Evolutionary conservation across 371 early-diverging fungal species (phyloP).

Genomic region (Mucor sp.): DNA sequence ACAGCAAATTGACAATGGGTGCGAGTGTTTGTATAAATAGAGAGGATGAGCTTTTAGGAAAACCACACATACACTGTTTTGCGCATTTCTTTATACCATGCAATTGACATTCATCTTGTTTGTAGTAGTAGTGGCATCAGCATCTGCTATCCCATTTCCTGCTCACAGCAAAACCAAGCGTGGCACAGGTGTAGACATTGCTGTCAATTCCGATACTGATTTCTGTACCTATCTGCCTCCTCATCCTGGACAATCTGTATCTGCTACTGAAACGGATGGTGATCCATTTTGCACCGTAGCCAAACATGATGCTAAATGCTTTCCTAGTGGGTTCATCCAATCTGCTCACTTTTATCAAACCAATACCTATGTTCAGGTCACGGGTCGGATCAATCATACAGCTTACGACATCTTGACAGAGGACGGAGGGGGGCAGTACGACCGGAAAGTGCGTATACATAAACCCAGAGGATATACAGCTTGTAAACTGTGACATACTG

Average conservation of each 20-base stretch:
- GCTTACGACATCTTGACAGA: conserved; percentile 36
- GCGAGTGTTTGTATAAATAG: too few relatives aligned
- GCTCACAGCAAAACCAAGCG: neutral
- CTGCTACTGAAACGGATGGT: conserved; percentile 41
- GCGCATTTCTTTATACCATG: neutral
- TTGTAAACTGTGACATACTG: too few relatives aligned
- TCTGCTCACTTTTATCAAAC: conserved; percentile 40
- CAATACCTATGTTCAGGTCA: conserved; percentile 47
- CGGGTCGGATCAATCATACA: conserved; percentile 48
- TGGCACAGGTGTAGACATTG: conserved; percentile 21
- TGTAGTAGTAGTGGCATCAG: neutral
- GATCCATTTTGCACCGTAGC: conserved; percentile 33
- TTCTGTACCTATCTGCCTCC: conserved; percentile 52
- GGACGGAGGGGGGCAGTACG: conserved; percentile 60
- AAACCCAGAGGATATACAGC: too few relatives aligned
- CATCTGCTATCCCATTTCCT: neutral
- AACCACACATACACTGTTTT: too few relatives aligned
- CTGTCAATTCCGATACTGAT: conserved; percentile 26
- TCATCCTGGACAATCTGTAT: conserved; percentile 36
- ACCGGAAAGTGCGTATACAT: conserved; percentile 43
- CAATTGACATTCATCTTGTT: neutral
- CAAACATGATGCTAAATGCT: conserved; percentile 18
- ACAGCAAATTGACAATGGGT: too few relatives aligned
- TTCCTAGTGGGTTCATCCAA: conserved; percentile 52
- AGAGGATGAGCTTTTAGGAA: too few relatives aligned